A percentile compares a stretch with the other conserved stretches of the same genome.
Conservation (phyloP, 1,139 yeast genomes). For the Pneumocystis murina region DNA sequence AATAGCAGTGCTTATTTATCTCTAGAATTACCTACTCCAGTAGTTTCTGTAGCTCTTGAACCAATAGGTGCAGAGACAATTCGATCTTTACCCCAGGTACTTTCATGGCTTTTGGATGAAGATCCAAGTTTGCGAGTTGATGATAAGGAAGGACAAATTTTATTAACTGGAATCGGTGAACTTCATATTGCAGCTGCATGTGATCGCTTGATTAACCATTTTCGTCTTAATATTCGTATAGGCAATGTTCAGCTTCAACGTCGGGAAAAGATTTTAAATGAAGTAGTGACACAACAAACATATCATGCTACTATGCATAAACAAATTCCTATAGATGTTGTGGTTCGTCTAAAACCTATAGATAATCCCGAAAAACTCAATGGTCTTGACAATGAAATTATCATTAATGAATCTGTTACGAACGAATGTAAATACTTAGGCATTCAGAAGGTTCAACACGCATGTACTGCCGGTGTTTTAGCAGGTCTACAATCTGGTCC, state of each 20-base stretch:
- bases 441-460: constrained; percentile 22
- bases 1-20: background rate
- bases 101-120: constrained; percentile 53
- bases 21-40: constrained; percentile 64
- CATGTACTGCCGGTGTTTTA: background rate
- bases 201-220: constrained; percentile 60
- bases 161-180: constrained; percentile 92
- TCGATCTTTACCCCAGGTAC: constrained; percentile 50
- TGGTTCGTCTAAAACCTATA: background rate
- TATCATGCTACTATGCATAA: background rate
- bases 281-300: background rate
- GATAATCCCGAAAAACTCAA: background rate
- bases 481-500: constrained; percentile 6
- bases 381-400: constrained; percentile 10
- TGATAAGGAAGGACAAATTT: constrained; percentile 77
- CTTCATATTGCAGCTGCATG: constrained; percentile 77
- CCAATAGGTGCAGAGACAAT: constrained; percentile 75
- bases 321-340: background rate
- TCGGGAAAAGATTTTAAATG: constrained; percentile 35
- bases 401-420: constrained; percentile 27
- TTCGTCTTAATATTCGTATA: constrained; percentile 66
- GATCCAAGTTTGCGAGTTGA: constrained; percentile 73
- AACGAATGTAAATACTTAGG: constrained; percentile 42
- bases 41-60: constrained; percentile 71
- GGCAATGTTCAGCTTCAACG: constrained; percentile 80